Percentiles rank a stretch among this genome's conserved stretches.
phyloP scores from a whole-genome alignment of 257 asterid species.

The Solanum neorickii region DNA sequence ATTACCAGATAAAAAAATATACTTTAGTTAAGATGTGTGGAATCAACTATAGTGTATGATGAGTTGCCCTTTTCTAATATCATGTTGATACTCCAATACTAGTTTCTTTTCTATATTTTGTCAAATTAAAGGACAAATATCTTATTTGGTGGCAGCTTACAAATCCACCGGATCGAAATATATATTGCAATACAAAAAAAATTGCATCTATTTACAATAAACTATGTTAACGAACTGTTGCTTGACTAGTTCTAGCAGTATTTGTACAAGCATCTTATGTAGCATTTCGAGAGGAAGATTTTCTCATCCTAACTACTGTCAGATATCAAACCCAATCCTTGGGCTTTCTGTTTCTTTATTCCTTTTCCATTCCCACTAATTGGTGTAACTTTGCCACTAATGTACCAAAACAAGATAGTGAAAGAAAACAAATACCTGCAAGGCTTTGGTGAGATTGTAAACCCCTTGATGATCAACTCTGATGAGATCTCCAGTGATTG shows the following conservation, averaged over 20 bases:
- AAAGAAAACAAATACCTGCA: slow-evolving; percentile 46
- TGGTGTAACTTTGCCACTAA: not conserved
- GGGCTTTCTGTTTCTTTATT: not conserved
- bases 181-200: not conserved
- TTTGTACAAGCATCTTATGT: not conserved
- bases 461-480: slow-evolving; percentile 96
- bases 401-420: not conserved
- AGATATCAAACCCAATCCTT: not conserved
- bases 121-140: not conserved
- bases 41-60: not conserved
- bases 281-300: not conserved
- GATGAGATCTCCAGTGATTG: slow-evolving; percentile 82
- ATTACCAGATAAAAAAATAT: not conserved
- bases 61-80: not conserved
- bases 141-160: not conserved
- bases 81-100: not conserved
- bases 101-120: not conserved
- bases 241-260: not conserved
- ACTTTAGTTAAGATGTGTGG: not conserved
- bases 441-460: slow-evolving; percentile 78
- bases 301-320: not conserved
- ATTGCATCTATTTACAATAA: not conserved
- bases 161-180: not conserved
- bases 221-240: not conserved
- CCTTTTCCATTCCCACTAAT: not conserved